Evolutionary conservation across 1,139 yeast species (phyloP), one percentile per base, ranked within the genome.

Genomic region (Wickerhamomyces sp.): DNA sequence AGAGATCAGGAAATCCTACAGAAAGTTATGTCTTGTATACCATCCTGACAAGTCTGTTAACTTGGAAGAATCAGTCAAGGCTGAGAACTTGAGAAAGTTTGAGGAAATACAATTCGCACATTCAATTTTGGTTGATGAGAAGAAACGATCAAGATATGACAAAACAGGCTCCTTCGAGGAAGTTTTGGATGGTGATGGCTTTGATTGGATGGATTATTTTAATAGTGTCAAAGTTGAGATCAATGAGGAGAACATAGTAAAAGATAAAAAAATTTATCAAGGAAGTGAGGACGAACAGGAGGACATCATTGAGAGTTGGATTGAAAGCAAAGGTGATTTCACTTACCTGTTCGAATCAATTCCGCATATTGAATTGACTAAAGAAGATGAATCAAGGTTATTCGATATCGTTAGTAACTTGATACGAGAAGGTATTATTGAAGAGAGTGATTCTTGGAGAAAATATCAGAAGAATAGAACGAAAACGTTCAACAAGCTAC

Each of bases 41-140:
- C 96, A 89, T 61, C 96, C 96, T 0, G 96, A 89, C 64, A 89
- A 88, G 60, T 60, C 76, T 39, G 71, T 68, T 47, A 78, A 77
- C 18, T 49, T 33, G 32, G 64, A 61, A 23, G 61, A 66, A 5
- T 64, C 61, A 7, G 64, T 63, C 2, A 66, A 64, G 37, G 61
- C 51, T 30, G 64, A 50, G 33, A 68, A 61, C 34, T 73, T 76
- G 49, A 68, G 67, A 47, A 68, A 64, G n/a, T 89, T 89, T 61
- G 86, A 89, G 49, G 68, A 75, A 55, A 73, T 89, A 30, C 93
- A 88, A 59, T 82, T 86, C 61, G 84, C 95, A 33, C 88, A 86
- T 62, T 72, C 84, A 42, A 73, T 89, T 3, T 67, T 89, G 36
- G 72, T 79, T 34, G 94, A 89, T 58, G 71, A 74, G 1, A 62